Conservation (phyloP, 768 basidiomycete genomes). For the Leccinum disarticulatum region DNA sequence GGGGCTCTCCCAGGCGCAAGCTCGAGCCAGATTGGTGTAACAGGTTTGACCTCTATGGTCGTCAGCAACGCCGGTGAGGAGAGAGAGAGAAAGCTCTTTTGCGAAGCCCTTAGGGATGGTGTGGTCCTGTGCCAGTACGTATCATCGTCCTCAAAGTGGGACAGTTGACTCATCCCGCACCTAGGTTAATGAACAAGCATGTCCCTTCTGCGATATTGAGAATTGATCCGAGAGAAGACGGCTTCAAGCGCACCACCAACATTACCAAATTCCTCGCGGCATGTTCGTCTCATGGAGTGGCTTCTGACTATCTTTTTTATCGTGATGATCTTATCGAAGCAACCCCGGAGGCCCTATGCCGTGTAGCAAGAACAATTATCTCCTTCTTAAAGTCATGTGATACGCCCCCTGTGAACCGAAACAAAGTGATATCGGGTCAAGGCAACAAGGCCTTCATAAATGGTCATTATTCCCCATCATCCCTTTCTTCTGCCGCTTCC, state of each 20-base stretch:
- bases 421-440: conserved; percentile 47
- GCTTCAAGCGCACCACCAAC: conserved; percentile 65
- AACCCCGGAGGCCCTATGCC: conserved; percentile 58
- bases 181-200: conserved; percentile 78
- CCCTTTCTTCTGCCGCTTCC: conserved; percentile 46
- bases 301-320: conserved; percentile 62
- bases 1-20: conserved; percentile 43
- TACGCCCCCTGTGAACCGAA: conserved; percentile 43
- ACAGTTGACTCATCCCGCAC: conserved; percentile 4
- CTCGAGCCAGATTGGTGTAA: conserved; percentile 39
- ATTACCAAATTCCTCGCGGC: conserved; percentile 77
- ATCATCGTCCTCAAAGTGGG: conserved; percentile 10
- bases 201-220: conserved; percentile 58
- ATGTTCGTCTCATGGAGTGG: conserved; percentile 65
- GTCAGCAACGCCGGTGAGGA: conserved; percentile 63
- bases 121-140: conserved; percentile 90
- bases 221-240: conserved; percentile 66
- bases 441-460: conserved; percentile 34
- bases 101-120: conserved; percentile 79
- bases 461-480: conserved; percentile 32
- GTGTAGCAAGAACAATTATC: conserved; percentile 75
- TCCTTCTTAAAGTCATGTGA: conserved; percentile 66
- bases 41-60: conserved; percentile 35
- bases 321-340: conserved; percentile 66
- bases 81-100: conserved; percentile 69